phyloP scores from a whole-genome alignment of 306 rosid species.

The Carpinus viminea region DNA sequence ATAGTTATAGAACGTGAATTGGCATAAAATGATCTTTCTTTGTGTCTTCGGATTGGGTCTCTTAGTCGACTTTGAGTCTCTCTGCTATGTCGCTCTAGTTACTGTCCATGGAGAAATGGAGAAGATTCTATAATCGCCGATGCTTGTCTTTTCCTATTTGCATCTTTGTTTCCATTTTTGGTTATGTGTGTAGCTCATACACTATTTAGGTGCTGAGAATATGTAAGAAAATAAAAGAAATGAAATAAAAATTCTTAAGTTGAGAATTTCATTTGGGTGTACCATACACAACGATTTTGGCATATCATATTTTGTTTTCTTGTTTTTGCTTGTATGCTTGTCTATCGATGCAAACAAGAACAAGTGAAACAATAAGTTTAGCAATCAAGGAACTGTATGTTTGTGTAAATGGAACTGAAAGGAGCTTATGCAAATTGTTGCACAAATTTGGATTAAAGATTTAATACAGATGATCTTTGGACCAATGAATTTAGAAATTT shows the following conservation, averaged over 20 bases:
- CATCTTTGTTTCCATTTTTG: not conserved
- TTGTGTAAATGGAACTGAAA: not conserved
- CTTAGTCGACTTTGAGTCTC: too few species aligned
- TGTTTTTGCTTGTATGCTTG: not conserved
- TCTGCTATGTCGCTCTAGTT: too few species aligned
- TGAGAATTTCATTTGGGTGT: not conserved
- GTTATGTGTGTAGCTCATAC: not conserved
- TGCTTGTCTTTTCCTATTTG: too few species aligned
- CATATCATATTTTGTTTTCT: not conserved
- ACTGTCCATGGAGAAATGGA: too few species aligned
- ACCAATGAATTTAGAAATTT: not conserved
- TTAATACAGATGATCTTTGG: not conserved
- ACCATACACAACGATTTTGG: too few species aligned
- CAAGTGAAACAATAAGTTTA: not conserved
- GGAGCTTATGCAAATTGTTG: not conserved
- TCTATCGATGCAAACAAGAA: not conserved
- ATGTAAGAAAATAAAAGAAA: not conserved
- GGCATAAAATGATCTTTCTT: too few species aligned
- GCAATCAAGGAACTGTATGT: not conserved
- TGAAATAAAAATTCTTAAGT: not conserved
- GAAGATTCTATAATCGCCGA: too few species aligned
- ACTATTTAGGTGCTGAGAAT: not conserved
- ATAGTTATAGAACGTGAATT: too few species aligned
- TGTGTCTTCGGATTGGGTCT: too few species aligned
- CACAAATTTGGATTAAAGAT: not conserved